These are phyloP conservation scores for Cinchona pubescens DNA, from an alignment of 257 asterid species.

Conservation along the genomic window DNA sequence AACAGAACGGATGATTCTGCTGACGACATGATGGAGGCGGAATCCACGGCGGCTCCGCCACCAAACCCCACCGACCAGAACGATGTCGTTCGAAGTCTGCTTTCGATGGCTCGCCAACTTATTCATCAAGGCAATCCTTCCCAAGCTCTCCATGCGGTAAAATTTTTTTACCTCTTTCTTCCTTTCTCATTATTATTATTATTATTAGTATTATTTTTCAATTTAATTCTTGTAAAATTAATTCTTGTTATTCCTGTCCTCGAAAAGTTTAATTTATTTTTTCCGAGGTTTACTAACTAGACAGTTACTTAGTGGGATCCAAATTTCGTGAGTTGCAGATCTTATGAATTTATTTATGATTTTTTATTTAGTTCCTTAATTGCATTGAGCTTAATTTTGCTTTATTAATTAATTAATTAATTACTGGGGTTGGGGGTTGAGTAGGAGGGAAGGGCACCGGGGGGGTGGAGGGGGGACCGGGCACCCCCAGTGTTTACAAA, in stretches of 20 bases:
- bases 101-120: slow-evolving; percentile 71
- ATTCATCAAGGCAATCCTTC: slow-evolving; percentile 74
- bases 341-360: neutral
- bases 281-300: neutral
- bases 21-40: slow-evolving; percentile 72
- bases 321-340: neutral
- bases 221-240: neutral
- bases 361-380: neutral
- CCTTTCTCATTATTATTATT: neutral
- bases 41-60: slow-evolving; percentile 27
- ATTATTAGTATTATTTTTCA: neutral
- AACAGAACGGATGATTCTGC: slow-evolving; percentile 31
- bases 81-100: slow-evolving; percentile 48
- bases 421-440: no score
- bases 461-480: neutral
- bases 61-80: slow-evolving; percentile 30
- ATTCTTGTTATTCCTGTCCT: neutral
- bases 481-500: neutral
- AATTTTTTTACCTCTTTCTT: neutral
- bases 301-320: neutral
- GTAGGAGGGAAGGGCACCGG: no score
- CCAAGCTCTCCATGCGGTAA: slow-evolving; percentile 90
- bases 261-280: no score
- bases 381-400: no score
- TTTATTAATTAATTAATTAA: no score